Percentiles rank a stretch among this genome's conserved stretches.
phyloP scores from a whole-genome alignment of 805 yeast genomes.

The Kuraishia molischiana region DNA sequence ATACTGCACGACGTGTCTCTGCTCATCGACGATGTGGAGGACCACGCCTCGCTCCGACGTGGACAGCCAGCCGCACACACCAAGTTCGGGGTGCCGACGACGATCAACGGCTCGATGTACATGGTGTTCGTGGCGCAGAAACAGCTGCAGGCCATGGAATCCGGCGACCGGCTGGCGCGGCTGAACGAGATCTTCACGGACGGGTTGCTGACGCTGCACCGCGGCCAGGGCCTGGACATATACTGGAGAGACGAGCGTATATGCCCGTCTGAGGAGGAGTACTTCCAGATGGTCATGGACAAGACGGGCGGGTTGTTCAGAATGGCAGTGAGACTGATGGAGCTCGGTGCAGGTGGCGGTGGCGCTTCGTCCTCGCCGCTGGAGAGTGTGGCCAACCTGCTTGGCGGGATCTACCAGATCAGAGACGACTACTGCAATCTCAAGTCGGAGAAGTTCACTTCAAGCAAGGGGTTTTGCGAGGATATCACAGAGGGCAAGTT shows the following conservation, averaged over 20 bases:
- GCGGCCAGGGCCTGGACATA: conserved; percentile 86
- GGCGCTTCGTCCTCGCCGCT: conserved; percentile 12
- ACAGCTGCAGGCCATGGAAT: conserved; percentile 22
- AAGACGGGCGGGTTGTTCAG: conserved; percentile 88
- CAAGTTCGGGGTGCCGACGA: conserved; percentile 67
- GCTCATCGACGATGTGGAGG: conserved; percentile 85
- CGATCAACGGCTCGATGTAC: conserved; percentile 76
- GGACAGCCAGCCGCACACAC: conserved; percentile 76
- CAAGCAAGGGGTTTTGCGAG: conserved; percentile 72
- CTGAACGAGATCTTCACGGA: conserved; percentile 42
- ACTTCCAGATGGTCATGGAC: conserved; percentile 72
- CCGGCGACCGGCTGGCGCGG: conserved; percentile 11
- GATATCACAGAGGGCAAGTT: conserved; percentile 87
- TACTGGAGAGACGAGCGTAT: conserved; percentile 70
- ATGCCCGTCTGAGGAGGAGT: conserved; percentile 55
- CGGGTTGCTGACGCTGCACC: conserved; percentile 72
- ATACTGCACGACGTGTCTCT: conserved; percentile 58
- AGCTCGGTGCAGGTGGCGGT: conserved; percentile 12
- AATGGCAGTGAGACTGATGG: conserved; percentile 59
- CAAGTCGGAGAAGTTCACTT: conserved; percentile 35
- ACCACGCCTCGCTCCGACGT: conserved; percentile 57
- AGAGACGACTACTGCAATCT: conserved; percentile 78
- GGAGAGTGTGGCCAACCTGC: conserved; percentile 55
- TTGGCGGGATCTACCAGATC: conserved; percentile 83
- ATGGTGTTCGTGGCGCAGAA: conserved; percentile 62